These are phyloP conservation scores for Lactarius hengduanensis DNA, from an alignment of 768 basidiomycete genomes.

Conservation along the genomic window DNA sequence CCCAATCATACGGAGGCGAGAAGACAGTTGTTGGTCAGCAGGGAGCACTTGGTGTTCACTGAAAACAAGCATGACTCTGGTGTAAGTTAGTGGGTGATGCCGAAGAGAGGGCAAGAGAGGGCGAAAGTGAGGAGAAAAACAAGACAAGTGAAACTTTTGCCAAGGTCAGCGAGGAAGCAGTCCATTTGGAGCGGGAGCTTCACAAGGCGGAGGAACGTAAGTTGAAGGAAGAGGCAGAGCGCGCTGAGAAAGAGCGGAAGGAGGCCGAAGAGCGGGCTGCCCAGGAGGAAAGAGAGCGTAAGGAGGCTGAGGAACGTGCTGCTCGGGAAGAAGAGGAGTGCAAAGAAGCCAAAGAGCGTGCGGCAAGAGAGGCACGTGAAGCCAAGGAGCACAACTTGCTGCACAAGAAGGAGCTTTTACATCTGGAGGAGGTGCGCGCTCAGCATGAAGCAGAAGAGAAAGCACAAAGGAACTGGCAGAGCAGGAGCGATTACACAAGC, in stretches of 20 bases:
- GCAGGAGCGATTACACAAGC: constrained; percentile 35
- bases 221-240: constrained; percentile 44
- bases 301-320: constrained; percentile 37
- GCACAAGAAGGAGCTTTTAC: constrained; percentile 19
- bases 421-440: constrained; percentile 22
- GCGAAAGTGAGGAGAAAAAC: constrained; percentile 43
- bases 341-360: constrained; percentile 40
- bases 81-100: no score
- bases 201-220: constrained; percentile 41
- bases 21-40: no score
- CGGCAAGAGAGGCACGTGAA: constrained; percentile 29
- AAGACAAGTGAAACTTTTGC: constrained; percentile 35
- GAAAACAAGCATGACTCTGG: no score
- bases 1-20: no score
- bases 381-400: constrained; percentile 36
- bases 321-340: constrained; percentile 43
- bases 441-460: constrained; percentile 42
- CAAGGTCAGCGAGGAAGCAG: constrained; percentile 35
- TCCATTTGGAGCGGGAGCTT: constrained; percentile 36
- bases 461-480: constrained; percentile 45
- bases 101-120: constrained; percentile 48
- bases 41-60: no score
- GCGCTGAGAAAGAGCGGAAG: constrained; percentile 36
- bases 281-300: constrained; percentile 34
- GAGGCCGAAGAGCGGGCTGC: constrained; percentile 31